These are phyloP conservation scores for Melastoma malabathricum DNA, from an alignment of 345 rosid species.

Conservation along the genomic window DNA sequence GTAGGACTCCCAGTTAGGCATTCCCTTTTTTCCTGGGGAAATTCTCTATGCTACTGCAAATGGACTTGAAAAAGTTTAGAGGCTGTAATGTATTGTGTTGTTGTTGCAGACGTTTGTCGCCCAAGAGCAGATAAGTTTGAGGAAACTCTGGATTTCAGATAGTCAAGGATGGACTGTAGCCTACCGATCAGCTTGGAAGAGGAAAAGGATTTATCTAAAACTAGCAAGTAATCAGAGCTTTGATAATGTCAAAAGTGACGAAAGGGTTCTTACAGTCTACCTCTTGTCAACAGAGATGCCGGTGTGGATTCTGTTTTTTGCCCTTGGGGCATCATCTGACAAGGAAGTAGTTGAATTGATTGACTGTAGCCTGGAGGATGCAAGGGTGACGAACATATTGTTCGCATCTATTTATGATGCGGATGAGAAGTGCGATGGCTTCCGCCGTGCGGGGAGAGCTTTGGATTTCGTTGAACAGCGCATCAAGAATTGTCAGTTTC, in stretches of 20 bases:
- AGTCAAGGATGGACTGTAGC: slow-evolving; percentile 55
- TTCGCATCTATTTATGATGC: slow-evolving; percentile 59
- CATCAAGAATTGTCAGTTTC: slow-evolving; percentile 45
- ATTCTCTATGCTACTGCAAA: too few species aligned
- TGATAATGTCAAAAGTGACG: slow-evolving; percentile 43
- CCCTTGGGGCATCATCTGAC: slow-evolving; percentile 71
- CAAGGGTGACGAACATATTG: slow-evolving; percentile 38
- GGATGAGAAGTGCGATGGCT: slow-evolving; percentile 38
- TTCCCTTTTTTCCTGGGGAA: too few species aligned
- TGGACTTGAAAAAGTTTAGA: too few species aligned
- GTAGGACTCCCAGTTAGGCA: not conserved
- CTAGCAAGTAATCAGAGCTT: slow-evolving; percentile 29
- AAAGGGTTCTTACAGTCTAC: slow-evolving; percentile 54
- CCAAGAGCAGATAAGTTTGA: slow-evolving; percentile 70
- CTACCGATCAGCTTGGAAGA: slow-evolving; percentile 50
- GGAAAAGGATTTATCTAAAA: slow-evolving; percentile 46
- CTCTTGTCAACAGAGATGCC: slow-evolving; percentile 68
- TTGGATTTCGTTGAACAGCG: slow-evolving; percentile 20
- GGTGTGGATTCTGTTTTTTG: slow-evolving; percentile 70
- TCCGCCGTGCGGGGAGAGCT: slow-evolving; percentile 39
- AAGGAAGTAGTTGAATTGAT: slow-evolving; percentile 52
- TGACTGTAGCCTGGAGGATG: slow-evolving; percentile 37
- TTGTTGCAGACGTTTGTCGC: slow-evolving; percentile 61
- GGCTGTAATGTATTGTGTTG: slow-evolving; percentile 9
- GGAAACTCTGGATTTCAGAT: slow-evolving; percentile 67